phyloP scores from a whole-genome alignment of 257 asterid species.

The Capsicum chinense region DNA sequence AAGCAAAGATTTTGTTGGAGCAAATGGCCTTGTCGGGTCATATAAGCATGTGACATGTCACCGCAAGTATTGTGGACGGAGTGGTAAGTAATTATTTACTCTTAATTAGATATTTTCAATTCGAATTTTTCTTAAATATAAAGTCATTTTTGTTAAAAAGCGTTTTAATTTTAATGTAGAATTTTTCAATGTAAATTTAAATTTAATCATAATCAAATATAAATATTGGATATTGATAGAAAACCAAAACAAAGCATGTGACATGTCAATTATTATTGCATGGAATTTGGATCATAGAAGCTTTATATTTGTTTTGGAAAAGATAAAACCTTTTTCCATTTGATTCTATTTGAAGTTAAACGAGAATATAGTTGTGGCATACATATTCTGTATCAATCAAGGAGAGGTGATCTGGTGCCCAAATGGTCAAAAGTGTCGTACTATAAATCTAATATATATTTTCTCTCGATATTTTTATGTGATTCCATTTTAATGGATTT shows the following conservation, averaged over 20 bases:
- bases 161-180: too few species aligned
- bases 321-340: not conserved
- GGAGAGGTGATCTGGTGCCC: not conserved
- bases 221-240: too few species aligned
- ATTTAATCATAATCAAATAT: too few species aligned
- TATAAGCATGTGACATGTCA: not conserved
- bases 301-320: not conserved
- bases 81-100: too few species aligned
- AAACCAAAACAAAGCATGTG: not conserved
- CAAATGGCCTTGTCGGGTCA: not conserved
- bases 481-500: constrained; percentile 16
- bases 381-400: not conserved
- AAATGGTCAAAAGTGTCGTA: not conserved
- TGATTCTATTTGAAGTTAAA: not conserved
- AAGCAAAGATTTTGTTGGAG: not conserved
- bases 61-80: too few species aligned
- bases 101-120: too few species aligned
- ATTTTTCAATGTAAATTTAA: too few species aligned
- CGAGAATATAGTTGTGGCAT: not conserved
- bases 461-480: not conserved
- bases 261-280: not conserved
- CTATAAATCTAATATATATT: not conserved
- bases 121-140: too few species aligned
- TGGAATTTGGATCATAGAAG: not conserved
- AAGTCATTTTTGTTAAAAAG: too few species aligned